These are phyloP conservation scores for Sphagnum magellanicum DNA, from an alignment of 228 moss, liverwort and hornwort species.

Conservation along the genomic window DNA sequence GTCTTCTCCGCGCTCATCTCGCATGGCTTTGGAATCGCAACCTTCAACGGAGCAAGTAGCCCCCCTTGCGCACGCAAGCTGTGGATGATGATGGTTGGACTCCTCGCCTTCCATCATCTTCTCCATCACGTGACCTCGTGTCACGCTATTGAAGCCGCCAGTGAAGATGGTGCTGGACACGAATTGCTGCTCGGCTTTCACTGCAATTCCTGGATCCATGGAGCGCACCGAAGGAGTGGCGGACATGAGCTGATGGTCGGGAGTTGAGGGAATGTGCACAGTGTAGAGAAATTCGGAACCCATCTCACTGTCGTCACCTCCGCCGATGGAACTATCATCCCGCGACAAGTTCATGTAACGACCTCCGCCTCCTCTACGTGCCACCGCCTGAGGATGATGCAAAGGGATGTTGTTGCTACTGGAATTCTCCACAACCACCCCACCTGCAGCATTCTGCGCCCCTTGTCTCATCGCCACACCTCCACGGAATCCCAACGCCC, in stretches of 20 bases:
- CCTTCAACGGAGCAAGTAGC: conserved; percentile 17
- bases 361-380: conserved; percentile 29
- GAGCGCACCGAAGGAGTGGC: conserved; percentile 14
- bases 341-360: conserved; percentile 26
- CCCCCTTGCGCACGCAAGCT: conserved; percentile 11
- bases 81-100: not conserved
- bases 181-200: conserved; percentile 22
- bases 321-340: conserved; percentile 14
- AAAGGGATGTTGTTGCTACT: conserved; percentile 9
- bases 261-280: conserved; percentile 44
- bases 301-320: conserved; percentile 19
- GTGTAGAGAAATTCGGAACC: conserved; percentile 42
- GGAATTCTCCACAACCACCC: conserved; percentile 12
- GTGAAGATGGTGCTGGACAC: conserved; percentile 31
- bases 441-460: conserved; percentile 3
- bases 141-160: conserved; percentile 19
- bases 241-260: conserved; percentile 44
- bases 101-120: conserved; percentile 13
- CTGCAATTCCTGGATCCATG: conserved; percentile 6
- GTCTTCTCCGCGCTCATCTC: conserved; percentile 21
- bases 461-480: not conserved
- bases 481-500: not conserved
- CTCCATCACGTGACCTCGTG: conserved; percentile 25
- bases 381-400: conserved; percentile 16
- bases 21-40: conserved; percentile 17